phyloP scores from a whole-genome alignment of 176 grass and related monocot species.

The Eragrostis nindensis region DNA sequence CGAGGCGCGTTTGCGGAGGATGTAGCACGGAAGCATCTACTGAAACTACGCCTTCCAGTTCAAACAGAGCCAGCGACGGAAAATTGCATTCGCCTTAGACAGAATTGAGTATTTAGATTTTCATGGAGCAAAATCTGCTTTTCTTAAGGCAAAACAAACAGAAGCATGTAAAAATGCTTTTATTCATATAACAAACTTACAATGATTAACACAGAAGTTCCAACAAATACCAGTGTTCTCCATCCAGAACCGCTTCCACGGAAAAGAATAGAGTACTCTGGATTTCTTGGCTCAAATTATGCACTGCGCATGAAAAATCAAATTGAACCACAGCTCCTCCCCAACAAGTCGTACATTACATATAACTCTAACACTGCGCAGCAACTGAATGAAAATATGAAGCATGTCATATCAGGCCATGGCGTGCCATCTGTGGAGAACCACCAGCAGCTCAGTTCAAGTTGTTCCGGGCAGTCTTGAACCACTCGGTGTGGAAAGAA shows the following conservation, averaged over 20 bases:
- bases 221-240: background rate
- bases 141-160: background rate
- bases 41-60: background rate
- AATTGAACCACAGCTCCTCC: conserved; percentile 28
- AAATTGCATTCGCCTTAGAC: background rate
- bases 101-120: background rate
- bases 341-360: conserved; percentile 10
- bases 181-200: background rate
- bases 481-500: conserved; percentile 82
- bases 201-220: background rate
- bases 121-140: background rate
- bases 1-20: background rate
- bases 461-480: conserved; percentile 61
- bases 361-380: too few species aligned
- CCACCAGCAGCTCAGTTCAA: conserved; percentile 49
- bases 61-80: too few species aligned
- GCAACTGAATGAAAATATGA: background rate
- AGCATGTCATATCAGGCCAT: too few species aligned
- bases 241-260: background rate
- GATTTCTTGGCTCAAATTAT: background rate
- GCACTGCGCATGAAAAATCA: conserved; percentile 16
- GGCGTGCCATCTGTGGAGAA: background rate
- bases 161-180: background rate
- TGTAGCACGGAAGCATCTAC: background rate
- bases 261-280: background rate